phyloP scores from a whole-genome alignment of 495 filamentous ascomycete genomes.

The Aspergillus ostianus region DNA sequence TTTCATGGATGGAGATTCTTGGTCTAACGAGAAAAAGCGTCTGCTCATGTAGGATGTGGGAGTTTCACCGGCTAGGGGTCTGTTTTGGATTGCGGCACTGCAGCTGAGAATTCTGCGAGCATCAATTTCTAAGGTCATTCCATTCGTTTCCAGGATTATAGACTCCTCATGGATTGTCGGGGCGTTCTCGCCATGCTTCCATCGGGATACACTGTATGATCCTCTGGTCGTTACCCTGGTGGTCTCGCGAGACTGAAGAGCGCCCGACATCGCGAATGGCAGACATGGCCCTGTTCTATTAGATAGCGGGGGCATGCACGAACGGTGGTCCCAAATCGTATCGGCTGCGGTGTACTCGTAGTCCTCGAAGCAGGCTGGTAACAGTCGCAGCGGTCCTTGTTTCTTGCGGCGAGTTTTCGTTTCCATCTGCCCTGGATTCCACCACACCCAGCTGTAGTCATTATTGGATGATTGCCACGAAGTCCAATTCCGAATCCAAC shows the following conservation, averaged over 20 bases:
- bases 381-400: slow-evolving; percentile 16
- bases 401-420: slow-evolving; percentile 17
- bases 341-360: background rate
- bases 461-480: slow-evolving; percentile 36
- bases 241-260: background rate
- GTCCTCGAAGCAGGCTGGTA: slow-evolving; percentile 28
- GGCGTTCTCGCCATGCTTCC: background rate
- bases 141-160: background rate
- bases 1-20: background rate
- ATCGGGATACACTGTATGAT: background rate
- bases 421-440: slow-evolving; percentile 35
- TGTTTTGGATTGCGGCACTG: background rate
- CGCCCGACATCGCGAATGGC: background rate
- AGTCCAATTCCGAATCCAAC: slow-evolving; percentile 24
- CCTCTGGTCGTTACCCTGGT: background rate
- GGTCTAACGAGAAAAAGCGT: slow-evolving; percentile 1
- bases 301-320: background rate
- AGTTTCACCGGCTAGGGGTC: background rate
- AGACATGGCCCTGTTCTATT: background rate
- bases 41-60: slow-evolving; percentile 2
- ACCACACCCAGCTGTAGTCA: slow-evolving; percentile 44
- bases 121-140: slow-evolving; percentile 15
- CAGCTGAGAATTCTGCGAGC: background rate
- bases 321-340: background rate
- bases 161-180: background rate